phyloP scores from a whole-genome alignment of 1,284 basidiomycete genomes.

The Boletus hoseneyae region DNA sequence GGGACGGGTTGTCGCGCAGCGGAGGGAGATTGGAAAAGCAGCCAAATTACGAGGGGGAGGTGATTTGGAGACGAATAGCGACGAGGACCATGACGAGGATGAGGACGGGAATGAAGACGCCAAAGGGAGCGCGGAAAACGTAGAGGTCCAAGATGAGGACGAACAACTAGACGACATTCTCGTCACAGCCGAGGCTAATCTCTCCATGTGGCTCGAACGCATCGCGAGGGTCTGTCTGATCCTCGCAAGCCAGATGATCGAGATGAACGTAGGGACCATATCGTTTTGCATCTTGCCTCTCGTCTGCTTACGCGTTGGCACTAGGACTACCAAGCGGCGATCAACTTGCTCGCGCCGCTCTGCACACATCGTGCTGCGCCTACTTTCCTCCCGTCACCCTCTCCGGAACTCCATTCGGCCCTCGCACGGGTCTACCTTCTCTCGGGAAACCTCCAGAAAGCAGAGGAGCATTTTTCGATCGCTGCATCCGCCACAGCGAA shows the following conservation, averaged over 20 bases:
- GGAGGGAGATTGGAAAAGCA: constrained; percentile 30
- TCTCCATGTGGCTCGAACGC: constrained; percentile 77
- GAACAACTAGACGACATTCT: constrained; percentile 17
- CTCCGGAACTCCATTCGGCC: constrained; percentile 58
- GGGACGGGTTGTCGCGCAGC: constrained; percentile 32
- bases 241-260: constrained; percentile 69
- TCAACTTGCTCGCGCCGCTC: constrained; percentile 59
- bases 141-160: neutral
- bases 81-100: neutral
- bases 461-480: constrained; percentile 53
- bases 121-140: neutral
- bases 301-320: neutral
- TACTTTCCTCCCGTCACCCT: constrained; percentile 22
- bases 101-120: neutral
- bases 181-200: constrained; percentile 37
- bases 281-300: neutral
- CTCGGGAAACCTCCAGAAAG: constrained; percentile 57
- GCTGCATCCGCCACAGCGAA: constrained; percentile 29
- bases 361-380: constrained; percentile 39
- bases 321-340: constrained; percentile 68
- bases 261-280: constrained; percentile 56
- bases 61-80: neutral
- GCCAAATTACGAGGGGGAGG: neutral
- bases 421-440: constrained; percentile 74
- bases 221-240: constrained; percentile 66